A percentile compares a stretch with the other conserved stretches of the same genome.
Evolutionary conservation across 306 rosid genomes (phyloP).

Genomic region (Prunus armeniaca): DNA sequence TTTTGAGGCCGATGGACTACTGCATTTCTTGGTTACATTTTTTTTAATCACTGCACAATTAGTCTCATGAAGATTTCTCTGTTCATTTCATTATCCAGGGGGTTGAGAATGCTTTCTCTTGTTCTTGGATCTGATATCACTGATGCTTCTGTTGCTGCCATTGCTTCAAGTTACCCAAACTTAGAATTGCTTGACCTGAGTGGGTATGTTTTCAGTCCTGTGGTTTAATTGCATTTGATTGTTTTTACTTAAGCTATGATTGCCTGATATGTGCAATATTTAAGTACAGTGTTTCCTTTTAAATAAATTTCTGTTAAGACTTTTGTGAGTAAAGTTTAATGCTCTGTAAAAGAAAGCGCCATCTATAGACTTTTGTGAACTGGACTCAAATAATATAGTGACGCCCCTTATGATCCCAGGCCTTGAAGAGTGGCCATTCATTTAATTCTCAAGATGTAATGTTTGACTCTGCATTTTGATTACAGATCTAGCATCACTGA

Average conservation of each 20-base stretch:
- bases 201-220: constrained; percentile 55
- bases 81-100: constrained; percentile 43
- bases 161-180: constrained; percentile 73
- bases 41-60: constrained; percentile 5
- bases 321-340: not conserved
- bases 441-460: not conserved
- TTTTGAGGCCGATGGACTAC: not conserved
- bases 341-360: not conserved
- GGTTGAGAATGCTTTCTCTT: constrained; percentile 85
- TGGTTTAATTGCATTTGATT: constrained; percentile 9
- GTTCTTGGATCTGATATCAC: constrained; percentile 94
- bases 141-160: constrained; percentile 99
- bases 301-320: too few relatives aligned
- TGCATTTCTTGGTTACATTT: not conserved
- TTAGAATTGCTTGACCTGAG: constrained; percentile 91
- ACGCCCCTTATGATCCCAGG: not conserved
- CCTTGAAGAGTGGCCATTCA: not conserved
- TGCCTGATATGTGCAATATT: not conserved
- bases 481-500: constrained; percentile 91
- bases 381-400: not conserved
- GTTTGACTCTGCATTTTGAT: constrained; percentile 25
- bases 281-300: too few relatives aligned
- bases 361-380: not conserved
- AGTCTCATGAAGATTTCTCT: constrained; percentile 24
- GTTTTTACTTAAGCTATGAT: not conserved